Evolutionary conservation across 306 rosid genomes (phyloP), one percentile per base, ranked within the genome.

Genomic region (Gastrolobium bilobum): DNA sequence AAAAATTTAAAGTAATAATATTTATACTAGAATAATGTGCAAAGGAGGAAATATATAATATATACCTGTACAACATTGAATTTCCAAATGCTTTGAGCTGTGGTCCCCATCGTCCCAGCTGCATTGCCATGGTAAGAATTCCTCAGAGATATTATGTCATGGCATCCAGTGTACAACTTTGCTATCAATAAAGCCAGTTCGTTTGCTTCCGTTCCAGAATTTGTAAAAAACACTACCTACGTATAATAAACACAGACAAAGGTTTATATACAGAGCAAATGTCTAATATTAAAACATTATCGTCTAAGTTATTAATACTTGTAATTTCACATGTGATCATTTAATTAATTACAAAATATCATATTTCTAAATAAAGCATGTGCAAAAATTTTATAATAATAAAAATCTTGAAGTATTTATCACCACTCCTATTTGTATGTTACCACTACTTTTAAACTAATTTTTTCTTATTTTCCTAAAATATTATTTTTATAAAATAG

Each of bases 131-230:
- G 99, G 60, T 95, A 95, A 31, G 92, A 81, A 75, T 95, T 95
- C 73, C 99, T 95, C 51, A 93, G 33, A 15, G 99, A 95, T 71
- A 95, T 91, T 48, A 95, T 83, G 80, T 95, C 99, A 20, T 95
- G 92, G 81, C 87, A 81, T 3, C 98, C 97, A 0, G 97, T 91
- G 79, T 91, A 87, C 69, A 93, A 52, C 82, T 80, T 87, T 38
- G 99, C 96, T 3, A 95, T 91, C 82, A 95, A 30, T 71, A 93
- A 82, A 3, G 99, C 99, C 37, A 95, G 81, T 87, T 95, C 98
- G 56, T 95, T 95, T 59, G 99, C 98, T 81, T 95, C 99, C 9
- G 99, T 95, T 82, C 99, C 99, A 35, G 99, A 95, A 76, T 95
- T 95, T 20, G 99, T 95, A 38, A 93, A 95, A 71, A 93, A 93